Base-by-base conservation (phyloP, 768 basidiomycete genomes). In the Thelephora ganbajun region DNA sequence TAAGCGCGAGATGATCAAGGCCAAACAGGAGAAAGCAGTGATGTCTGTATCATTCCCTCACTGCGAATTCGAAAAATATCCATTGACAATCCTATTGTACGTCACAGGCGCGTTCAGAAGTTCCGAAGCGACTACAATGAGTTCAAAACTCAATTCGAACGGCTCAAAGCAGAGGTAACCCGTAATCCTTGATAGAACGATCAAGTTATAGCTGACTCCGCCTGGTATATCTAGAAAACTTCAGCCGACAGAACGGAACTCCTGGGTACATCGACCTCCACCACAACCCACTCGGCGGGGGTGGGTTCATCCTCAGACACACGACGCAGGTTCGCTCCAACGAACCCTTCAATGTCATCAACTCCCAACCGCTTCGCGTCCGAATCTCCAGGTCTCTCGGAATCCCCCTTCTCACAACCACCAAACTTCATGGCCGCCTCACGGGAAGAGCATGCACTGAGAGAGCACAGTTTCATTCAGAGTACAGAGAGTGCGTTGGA, bases 1-100 rank as follows among this genome's bases (percentile, higher is more conserved):
- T 0, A 88, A 83, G 67, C 74, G 93, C 52, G 96, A 99, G 64
- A 90, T 96, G 59, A 92, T 98, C 46, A 90, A 87, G 56, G 80
- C 87, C 41, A 98, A 96, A 66, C 83, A 92, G 63, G 94, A 97
- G 67, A 98, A 98, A 67, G 96, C 93, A 0, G 74, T 85, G 60
- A 83, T 85, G 88, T 92, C 56, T 56, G 77, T 65, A 36, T 35
- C 12, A 20, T 37, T 34, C 18, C 36, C 36, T 5, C 36, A 37
- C 36, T 5, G 36, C 14, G 19, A 37, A n/a, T n/a, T 19, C 3
- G 36, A 37, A 37, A 37, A 11, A 37, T 14, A 14, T 22, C 9
- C 14, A 41, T 16, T 41, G 11, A 41, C 39, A 4, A 41, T 18
- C 2, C 39, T 2, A 14, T 9, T 41, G 39, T 26, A 22, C 6